These are phyloP conservation scores for Amoeboaphelidium protococcarum DNA, from an alignment of 371 early-diverging fungal species.

Conservation along the genomic window DNA sequence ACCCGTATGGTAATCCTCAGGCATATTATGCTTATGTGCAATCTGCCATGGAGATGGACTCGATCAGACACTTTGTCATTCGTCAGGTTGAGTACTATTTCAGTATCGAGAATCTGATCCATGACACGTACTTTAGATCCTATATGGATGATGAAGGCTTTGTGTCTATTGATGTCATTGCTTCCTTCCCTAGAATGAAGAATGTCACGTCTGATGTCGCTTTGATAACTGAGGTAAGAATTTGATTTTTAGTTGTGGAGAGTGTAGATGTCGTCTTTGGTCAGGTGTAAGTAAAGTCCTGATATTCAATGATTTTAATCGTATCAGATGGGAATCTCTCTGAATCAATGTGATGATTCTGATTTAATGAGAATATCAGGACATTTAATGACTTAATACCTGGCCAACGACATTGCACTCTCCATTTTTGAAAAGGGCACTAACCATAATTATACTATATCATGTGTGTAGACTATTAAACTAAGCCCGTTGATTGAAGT, in stretches of 20 bases:
- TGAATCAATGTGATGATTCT: too few species aligned
- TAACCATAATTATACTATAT: too few species aligned
- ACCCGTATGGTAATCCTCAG: too few species aligned
- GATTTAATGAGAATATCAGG: too few species aligned
- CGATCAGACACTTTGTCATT: neutral
- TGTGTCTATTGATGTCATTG: constrained; percentile 37
- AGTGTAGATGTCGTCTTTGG: too few species aligned
- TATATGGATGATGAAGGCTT: constrained; percentile 57
- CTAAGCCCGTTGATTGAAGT: neutral
- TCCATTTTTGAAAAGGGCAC: too few species aligned
- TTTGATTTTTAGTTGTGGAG: neutral
- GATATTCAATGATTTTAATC: too few species aligned
- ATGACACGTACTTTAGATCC: constrained; percentile 65
- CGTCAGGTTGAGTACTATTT: constrained; percentile 43
- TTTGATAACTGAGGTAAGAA: constrained; percentile 20
- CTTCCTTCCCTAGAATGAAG: constrained; percentile 65
- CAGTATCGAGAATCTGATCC: constrained; percentile 75
- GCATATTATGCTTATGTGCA: neutral
- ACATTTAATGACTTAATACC: too few species aligned
- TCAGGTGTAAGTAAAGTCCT: too few species aligned
- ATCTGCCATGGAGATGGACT: neutral
- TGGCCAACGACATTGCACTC: too few species aligned
- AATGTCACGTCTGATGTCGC: constrained; percentile 28
- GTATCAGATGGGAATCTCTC: too few species aligned
- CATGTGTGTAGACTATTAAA: neutral